phyloP scores from a whole-genome alignment of 2,329 filamentous ascomycete species.

The Sporothrix luriei region DNA sequence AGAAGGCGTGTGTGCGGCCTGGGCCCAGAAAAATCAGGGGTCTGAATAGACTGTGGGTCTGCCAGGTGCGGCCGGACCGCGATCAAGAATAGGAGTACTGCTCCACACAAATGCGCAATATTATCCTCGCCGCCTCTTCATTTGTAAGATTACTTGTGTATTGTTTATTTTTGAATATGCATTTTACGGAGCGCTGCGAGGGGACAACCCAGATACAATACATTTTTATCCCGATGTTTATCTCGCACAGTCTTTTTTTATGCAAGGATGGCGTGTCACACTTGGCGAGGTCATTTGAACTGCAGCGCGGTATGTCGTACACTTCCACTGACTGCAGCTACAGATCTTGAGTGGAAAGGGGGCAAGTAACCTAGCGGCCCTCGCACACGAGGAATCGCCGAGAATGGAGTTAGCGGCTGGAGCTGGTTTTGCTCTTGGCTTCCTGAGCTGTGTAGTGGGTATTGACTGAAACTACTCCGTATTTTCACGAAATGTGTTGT shows the following conservation, averaged over 20 bases:
- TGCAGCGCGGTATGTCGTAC: not conserved
- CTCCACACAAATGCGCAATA: slow-evolving; percentile 2
- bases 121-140: not conserved
- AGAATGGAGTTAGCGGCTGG: not conserved
- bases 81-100: not conserved
- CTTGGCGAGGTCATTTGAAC: too few relatives aligned
- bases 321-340: not conserved
- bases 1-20: not conserved
- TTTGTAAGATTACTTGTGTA: not conserved
- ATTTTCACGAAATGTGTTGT: too few relatives aligned
- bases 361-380: not conserved
- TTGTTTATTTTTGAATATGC: not conserved
- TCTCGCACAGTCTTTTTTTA: too few relatives aligned
- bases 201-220: too few relatives aligned
- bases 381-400: not conserved
- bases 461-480: too few relatives aligned
- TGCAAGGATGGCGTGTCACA: too few relatives aligned
- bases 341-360: not conserved
- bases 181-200: not conserved
- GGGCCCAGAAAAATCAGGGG: slow-evolving; percentile 22
- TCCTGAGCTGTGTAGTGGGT: not conserved
- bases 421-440: not conserved
- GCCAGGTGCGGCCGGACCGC: not conserved
- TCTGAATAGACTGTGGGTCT: slow-evolving; percentile 1
- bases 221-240: too few relatives aligned